These are phyloP conservation scores for Colletotrichum tabaci DNA, from an alignment of 2,329 filamentous ascomycete genomes.

Conservation along the genomic window DNA sequence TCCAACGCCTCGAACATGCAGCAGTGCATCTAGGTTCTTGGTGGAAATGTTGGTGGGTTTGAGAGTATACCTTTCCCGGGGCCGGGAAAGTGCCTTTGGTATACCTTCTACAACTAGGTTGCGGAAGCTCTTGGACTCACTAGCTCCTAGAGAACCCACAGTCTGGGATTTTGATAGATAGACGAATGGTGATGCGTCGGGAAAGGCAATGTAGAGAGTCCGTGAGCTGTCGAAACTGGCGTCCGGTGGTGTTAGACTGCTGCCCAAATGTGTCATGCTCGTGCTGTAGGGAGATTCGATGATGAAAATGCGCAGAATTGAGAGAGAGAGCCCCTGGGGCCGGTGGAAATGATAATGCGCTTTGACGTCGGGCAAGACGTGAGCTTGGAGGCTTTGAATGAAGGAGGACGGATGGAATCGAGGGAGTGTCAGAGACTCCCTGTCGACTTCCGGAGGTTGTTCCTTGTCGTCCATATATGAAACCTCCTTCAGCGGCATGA, in stretches of 20 bases:
- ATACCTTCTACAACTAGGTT: slow-evolving; percentile 83
- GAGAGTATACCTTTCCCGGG: slow-evolving; percentile 79
- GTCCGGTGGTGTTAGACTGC: slow-evolving; percentile 46
- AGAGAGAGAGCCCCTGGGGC: slow-evolving; percentile 77
- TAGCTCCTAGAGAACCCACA: slow-evolving; percentile 56
- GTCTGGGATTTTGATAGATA: slow-evolving; percentile 73
- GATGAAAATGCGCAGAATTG: slow-evolving; percentile 84
- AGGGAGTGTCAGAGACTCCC: slow-evolving; percentile 68
- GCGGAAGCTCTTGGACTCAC: slow-evolving; percentile 75
- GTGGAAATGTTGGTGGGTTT: slow-evolving; percentile 78
- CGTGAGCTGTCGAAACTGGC: slow-evolving; percentile 75
- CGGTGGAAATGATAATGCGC: slow-evolving; percentile 86
- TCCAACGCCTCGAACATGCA: slow-evolving; percentile 78
- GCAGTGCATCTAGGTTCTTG: slow-evolving; percentile 78
- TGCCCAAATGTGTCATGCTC: slow-evolving; percentile 66
- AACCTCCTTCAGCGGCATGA: slow-evolving; percentile 66
- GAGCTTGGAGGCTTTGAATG: slow-evolving; percentile 79
- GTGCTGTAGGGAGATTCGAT: slow-evolving; percentile 81
- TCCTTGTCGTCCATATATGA: slow-evolving; percentile 57
- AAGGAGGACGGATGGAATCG: slow-evolving; percentile 87
- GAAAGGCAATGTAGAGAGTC: slow-evolving; percentile 86
- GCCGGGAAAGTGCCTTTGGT: slow-evolving; percentile 84
- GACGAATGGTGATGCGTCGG: slow-evolving; percentile 82
- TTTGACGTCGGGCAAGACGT: slow-evolving; percentile 84
- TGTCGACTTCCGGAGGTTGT: slow-evolving; percentile 53